Percentiles rank a stretch among this genome's conserved stretches.
These are phyloP conservation scores for Erodium trifolium DNA, from an alignment of 441 rosid species.

Conservation along the genomic window DNA sequence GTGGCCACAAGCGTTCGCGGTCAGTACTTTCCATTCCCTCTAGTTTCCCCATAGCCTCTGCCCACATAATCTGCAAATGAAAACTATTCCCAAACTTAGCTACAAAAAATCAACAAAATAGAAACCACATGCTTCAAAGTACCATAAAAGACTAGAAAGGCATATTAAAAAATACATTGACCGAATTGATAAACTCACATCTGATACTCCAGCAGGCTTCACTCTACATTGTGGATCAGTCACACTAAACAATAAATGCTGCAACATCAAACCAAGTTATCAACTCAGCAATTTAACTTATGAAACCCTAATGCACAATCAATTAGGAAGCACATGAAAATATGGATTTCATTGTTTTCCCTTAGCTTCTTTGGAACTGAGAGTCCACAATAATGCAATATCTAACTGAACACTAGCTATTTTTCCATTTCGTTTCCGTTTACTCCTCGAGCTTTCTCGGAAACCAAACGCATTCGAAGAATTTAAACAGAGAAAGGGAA, in stretches of 20 bases:
- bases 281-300: slow-evolving; percentile 9
- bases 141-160: not conserved
- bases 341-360: not conserved
- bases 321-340: not conserved
- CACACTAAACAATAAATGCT: slow-evolving; percentile 90
- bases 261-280: slow-evolving; percentile 25
- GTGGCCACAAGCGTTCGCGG: slow-evolving; percentile 94
- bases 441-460: not conserved
- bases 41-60: slow-evolving; percentile 87
- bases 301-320: slow-evolving; percentile 15
- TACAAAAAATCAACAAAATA: not conserved
- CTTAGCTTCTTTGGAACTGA: not conserved
- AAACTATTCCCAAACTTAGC: slow-evolving; percentile 38
- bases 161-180: not conserved
- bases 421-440: not conserved
- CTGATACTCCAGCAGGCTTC: slow-evolving; percentile 89
- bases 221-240: slow-evolving; percentile 67
- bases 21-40: slow-evolving; percentile 91
- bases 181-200: slow-evolving; percentile 48
- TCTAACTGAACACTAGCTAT: not conserved
- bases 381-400: not conserved
- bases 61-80: slow-evolving; percentile 88
- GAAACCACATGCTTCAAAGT: slow-evolving; percentile 1
- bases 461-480: not conserved
- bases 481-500: slow-evolving; percentile 1